A percentile compares a stretch with the other conserved stretches of the same genome.
Evolutionary conservation across 768 basidiomycete species (phyloP).

Genomic region (Pholiota molesta): DNA sequence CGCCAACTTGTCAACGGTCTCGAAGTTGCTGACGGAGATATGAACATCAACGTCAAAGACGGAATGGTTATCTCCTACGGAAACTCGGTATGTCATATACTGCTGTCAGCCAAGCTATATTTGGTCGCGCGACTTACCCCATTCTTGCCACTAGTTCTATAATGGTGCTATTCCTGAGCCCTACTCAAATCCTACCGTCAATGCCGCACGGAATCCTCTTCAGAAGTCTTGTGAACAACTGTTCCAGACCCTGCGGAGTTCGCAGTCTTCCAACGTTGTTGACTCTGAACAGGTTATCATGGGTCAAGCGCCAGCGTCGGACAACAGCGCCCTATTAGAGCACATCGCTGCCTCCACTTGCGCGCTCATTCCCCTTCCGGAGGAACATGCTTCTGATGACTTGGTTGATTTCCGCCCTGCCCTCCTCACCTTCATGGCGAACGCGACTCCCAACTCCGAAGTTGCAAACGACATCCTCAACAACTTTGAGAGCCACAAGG

Average conservation of each 20-base stretch:
- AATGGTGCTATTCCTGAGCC: slow-evolving; percentile 55
- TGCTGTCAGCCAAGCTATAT: background rate
- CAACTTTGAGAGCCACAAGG: slow-evolving; percentile 52
- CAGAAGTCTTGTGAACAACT: slow-evolving; percentile 52
- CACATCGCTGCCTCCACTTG: slow-evolving; percentile 64
- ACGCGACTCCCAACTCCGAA: slow-evolving; percentile 59
- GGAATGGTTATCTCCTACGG: slow-evolving; percentile 86
- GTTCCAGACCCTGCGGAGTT: slow-evolving; percentile 33
- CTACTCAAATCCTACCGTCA: slow-evolving; percentile 28
- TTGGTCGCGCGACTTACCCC: slow-evolving; percentile 6
- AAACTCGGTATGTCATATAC: slow-evolving; percentile 65
- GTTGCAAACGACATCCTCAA: slow-evolving; percentile 51
- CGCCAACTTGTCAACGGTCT: slow-evolving; percentile 84
- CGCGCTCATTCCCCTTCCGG: slow-evolving; percentile 6
- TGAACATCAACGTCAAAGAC: slow-evolving; percentile 91
- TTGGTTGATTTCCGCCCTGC: slow-evolving; percentile 53
- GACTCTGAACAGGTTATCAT: slow-evolving; percentile 40
- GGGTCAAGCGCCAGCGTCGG: slow-evolving; percentile 23
- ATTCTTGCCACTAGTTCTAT: slow-evolving; percentile 61
- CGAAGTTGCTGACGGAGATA: slow-evolving; percentile 88
- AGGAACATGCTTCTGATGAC: slow-evolving; percentile 23
- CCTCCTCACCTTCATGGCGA: slow-evolving; percentile 78
- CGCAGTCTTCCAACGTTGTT: slow-evolving; percentile 26
- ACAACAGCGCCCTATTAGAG: slow-evolving; percentile 33
- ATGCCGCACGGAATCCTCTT: slow-evolving; percentile 47